Evolutionary conservation across 371 early-diverging fungal genomes (phyloP), one percentile per base, ranked within the genome.

Genomic region (Polyrhizophydium stewartii): DNA sequence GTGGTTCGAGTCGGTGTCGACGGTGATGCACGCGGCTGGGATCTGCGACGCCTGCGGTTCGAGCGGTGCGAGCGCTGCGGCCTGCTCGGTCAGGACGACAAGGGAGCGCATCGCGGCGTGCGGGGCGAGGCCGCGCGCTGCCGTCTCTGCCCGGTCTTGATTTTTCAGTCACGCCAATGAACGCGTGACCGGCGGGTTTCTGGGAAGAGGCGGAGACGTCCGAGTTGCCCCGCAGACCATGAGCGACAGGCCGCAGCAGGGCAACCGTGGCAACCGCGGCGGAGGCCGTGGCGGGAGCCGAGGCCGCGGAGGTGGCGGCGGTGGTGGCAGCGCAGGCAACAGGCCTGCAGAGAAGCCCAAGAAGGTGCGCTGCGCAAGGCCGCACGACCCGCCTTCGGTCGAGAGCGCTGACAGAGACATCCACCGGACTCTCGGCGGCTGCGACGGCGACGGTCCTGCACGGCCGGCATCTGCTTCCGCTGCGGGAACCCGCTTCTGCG

Each of bases 261-360:
- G n/a, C n/a, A n/a, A n/a, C n/a, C n/a, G 69, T 2, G 59, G 66
- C 52, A 52, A 59, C 7, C 49, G 62, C n/a, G 63, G 63, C 33
- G 47, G 58, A 35, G 32, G 66, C 28, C 55, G 67, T 33, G 62
- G 63, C 10, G 62, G 67, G 12, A 58, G 68, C 5, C 59, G 66
- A 10, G 59, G 67, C 13, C 49, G 64, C 24, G 60, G 64, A 13
- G 38, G 40, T n/a, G 46, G 58, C 13, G 62, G 63, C 33, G 67
- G 67, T 17, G 33, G 56, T 33, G 37, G 64, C 25, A 28, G 25
- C 25, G 49, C 49, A 3, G n/a, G 41, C 57, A 24, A 50, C 56
- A 16, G 66, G 61, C 47, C 61, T 56, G 16, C 61, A 47, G 22
- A 56, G 46, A 17, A 57, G 50, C 13, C 61, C 62, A 27, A 62